Conservation (phyloP, 78 protist species). For the Dictyostelium capitatum region DNA sequence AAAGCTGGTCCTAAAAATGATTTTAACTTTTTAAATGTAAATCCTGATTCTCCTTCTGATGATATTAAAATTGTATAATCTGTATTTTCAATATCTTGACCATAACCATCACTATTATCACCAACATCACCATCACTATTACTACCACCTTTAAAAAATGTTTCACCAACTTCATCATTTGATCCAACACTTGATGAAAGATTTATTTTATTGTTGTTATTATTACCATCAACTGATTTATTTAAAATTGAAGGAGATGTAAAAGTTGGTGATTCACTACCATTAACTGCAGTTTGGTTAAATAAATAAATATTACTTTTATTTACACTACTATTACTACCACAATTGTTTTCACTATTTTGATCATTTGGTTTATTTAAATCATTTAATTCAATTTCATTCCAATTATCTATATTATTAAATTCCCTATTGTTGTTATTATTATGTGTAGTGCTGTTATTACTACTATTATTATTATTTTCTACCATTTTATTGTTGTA, state of each 20-base stretch:
- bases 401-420: slow-evolving; percentile 3
- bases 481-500: too few relatives aligned
- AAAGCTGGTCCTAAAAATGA: slow-evolving; percentile 44
- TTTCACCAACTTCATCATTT: not conserved
- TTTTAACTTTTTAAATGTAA: slow-evolving; percentile 39
- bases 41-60: slow-evolving; percentile 19
- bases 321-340: too few relatives aligned
- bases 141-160: not conserved
- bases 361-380: not conserved
- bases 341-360: not conserved
- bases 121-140: not conserved
- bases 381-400: slow-evolving; percentile 27
- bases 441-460: not conserved
- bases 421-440: not conserved
- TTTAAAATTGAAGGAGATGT: not conserved
- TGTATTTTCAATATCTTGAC: slow-evolving; percentile 11
- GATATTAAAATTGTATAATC: slow-evolving; percentile 35
- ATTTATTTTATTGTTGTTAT: not conserved
- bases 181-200: not conserved
- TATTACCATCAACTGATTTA: not conserved
- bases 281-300: not conserved
- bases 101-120: not conserved
- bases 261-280: not conserved
- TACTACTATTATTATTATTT: slow-evolving; percentile 17
- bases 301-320: not conserved